Conservation (phyloP, 2,329 filamentous ascomycete genomes). For the Claviceps monticola region DNA sequence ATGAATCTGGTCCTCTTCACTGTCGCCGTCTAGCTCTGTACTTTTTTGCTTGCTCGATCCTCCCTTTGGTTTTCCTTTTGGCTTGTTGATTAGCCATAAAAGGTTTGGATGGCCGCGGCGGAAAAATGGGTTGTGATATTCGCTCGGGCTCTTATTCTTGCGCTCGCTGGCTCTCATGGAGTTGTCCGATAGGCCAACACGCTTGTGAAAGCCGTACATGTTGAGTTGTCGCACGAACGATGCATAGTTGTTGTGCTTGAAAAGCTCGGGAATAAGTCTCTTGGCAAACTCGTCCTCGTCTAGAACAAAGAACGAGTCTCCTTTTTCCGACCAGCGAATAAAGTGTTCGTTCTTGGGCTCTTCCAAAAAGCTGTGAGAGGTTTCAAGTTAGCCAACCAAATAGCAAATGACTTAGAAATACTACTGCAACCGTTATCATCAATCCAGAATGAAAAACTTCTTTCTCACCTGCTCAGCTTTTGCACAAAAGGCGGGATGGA, state of each 20-base stretch:
- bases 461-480: slow-evolving; percentile 79
- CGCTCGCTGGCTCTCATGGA: slow-evolving; percentile 95
- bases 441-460: not conserved
- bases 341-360: slow-evolving; percentile 85
- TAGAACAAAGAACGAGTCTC: slow-evolving; percentile 89
- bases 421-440: too few species aligned
- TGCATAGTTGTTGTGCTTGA: slow-evolving; percentile 98
- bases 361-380: slow-evolving; percentile 63
- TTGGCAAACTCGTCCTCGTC: slow-evolving; percentile 99
- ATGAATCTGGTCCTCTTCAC: slow-evolving; percentile 53
- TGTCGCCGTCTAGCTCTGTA: slow-evolving; percentile 19
- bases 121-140: slow-evolving; percentile 96
- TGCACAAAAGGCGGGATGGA: slow-evolving; percentile 96
- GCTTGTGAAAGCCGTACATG: slow-evolving; percentile 98
- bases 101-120: slow-evolving; percentile 84
- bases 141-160: slow-evolving; percentile 94
- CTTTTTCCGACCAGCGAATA: slow-evolving; percentile 93
- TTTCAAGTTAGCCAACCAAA: not conserved
- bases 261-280: slow-evolving; percentile 88
- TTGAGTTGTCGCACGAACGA: slow-evolving; percentile 92
- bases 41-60: slow-evolving; percentile 40
- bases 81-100: slow-evolving; percentile 92
- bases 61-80: slow-evolving; percentile 55
- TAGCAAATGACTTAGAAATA: not conserved
- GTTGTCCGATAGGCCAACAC: slow-evolving; percentile 84